Evolutionary conservation across 2,329 filamentous ascomycete genomes (phyloP).

Genomic region (Calonectria multiphialidica): DNA sequence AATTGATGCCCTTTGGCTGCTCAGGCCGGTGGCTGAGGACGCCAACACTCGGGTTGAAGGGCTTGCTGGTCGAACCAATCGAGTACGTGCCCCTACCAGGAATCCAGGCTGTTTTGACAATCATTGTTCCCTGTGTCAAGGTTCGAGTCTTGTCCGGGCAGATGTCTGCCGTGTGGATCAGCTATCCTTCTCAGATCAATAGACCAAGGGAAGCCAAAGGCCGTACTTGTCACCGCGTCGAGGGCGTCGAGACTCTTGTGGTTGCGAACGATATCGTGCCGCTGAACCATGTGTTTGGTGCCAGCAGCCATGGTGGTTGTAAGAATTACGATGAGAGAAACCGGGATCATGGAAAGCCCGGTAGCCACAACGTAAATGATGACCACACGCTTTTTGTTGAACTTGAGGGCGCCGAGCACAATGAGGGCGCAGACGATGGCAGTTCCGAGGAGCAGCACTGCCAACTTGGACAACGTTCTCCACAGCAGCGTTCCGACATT

Average conservation of each 20-base stretch:
- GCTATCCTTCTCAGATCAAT: slow-evolving; percentile 28
- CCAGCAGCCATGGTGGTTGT: slow-evolving; percentile 71
- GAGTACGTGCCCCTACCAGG: slow-evolving; percentile 61
- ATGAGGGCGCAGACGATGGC: slow-evolving; percentile 78
- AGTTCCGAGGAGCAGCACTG: slow-evolving; percentile 74
- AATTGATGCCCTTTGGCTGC: slow-evolving; percentile 51
- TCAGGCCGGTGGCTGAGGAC: slow-evolving; percentile 54
- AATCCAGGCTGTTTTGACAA: slow-evolving; percentile 65
- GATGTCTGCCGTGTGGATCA: slow-evolving; percentile 52
- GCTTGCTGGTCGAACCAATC: slow-evolving; percentile 63
- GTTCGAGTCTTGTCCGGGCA: slow-evolving; percentile 71
- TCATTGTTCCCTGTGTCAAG: slow-evolving; percentile 65
- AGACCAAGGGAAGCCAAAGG: background rate
- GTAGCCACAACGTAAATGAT: slow-evolving; percentile 67
- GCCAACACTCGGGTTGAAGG: slow-evolving; percentile 68
- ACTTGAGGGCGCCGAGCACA: slow-evolving; percentile 74
- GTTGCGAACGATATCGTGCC: slow-evolving; percentile 66
- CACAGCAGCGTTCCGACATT: slow-evolving; percentile 78
- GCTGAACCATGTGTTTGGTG: slow-evolving; percentile 64
- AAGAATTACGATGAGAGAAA: slow-evolving; percentile 63
- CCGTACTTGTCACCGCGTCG: slow-evolving; percentile 63
- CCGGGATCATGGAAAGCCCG: slow-evolving; percentile 63
- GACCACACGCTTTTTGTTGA: slow-evolving; percentile 66
- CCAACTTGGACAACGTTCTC: slow-evolving; percentile 75
- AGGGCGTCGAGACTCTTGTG: slow-evolving; percentile 68